These are phyloP conservation scores for Mortierella antarctica DNA, from an alignment of 192 early-diverging fungal genomes.

Conservation along the genomic window DNA sequence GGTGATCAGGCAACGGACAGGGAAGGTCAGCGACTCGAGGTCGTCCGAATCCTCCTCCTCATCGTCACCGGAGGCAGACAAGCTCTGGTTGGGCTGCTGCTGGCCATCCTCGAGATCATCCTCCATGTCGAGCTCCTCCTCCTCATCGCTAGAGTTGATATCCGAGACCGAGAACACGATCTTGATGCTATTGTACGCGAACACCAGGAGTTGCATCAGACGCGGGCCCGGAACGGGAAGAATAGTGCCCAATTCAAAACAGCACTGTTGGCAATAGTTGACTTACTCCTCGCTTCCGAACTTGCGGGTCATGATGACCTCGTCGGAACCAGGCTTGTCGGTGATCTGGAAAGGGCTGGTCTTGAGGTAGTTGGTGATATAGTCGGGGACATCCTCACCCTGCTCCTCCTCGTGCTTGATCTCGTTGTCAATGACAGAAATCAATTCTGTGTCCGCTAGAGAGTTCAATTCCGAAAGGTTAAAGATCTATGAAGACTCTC, in stretches of 20 bases:
- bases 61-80: slow-evolving; percentile 58
- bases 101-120: slow-evolving; percentile 59
- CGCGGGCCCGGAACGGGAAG: no score
- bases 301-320: slow-evolving; percentile 82
- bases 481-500: neutral
- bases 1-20: slow-evolving; percentile 83
- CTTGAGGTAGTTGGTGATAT: slow-evolving; percentile 50
- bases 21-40: slow-evolving; percentile 66
- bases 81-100: slow-evolving; percentile 27
- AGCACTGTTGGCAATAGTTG: neutral
- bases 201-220: neutral
- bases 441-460: slow-evolving; percentile 36
- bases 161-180: slow-evolving; percentile 89
- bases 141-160: slow-evolving; percentile 80
- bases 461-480: neutral
- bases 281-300: slow-evolving; percentile 92
- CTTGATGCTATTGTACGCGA: slow-evolving; percentile 70
- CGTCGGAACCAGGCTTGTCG: slow-evolving; percentile 80
- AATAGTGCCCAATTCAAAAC: no score
- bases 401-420: slow-evolving; percentile 54
- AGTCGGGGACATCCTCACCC: slow-evolving; percentile 40
- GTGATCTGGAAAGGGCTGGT: slow-evolving; percentile 70
- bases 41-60: slow-evolving; percentile 76
- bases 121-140: slow-evolving; percentile 69
- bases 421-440: slow-evolving; percentile 32